These are phyloP conservation scores for Colletotrichum lentis DNA, from an alignment of 2,329 filamentous ascomycete species.

Conservation along the genomic window DNA sequence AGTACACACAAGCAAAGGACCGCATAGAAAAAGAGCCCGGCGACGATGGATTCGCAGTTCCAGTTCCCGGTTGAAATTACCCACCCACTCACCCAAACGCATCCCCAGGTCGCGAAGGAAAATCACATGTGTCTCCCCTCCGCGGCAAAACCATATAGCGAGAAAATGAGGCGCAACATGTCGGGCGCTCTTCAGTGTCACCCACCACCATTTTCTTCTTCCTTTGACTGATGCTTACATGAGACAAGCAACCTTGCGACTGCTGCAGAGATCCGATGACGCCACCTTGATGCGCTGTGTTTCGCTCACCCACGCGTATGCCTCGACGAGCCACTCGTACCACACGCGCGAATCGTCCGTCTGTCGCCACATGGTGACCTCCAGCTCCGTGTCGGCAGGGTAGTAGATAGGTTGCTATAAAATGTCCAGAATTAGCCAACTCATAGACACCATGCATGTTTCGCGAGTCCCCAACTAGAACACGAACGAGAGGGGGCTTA, in stretches of 20 bases:
- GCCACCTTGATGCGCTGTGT: slow-evolving; percentile 71
- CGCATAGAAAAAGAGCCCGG: background rate
- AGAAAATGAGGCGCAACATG: slow-evolving; percentile 12
- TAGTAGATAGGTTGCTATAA: slow-evolving; percentile 83
- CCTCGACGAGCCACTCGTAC: slow-evolving; percentile 98
- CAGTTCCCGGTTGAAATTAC: slow-evolving; percentile 12
- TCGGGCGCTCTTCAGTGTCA: slow-evolving; percentile 23
- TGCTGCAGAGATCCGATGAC: slow-evolving; percentile 72
- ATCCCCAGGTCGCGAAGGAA: slow-evolving; percentile 6
- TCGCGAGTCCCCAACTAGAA: background rate
- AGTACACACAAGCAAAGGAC: background rate
- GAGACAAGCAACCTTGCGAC: slow-evolving; percentile 73
- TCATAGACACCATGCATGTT: too few species aligned
- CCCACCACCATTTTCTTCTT: background rate
- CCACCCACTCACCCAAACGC: slow-evolving; percentile 2
- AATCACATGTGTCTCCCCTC: slow-evolving; percentile 3
- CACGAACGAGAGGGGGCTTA: slow-evolving; percentile 51
- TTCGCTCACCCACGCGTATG: slow-evolving; percentile 72
- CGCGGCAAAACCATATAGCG: slow-evolving; percentile 26
- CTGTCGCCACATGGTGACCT: slow-evolving; percentile 94
- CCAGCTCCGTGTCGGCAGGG: slow-evolving; percentile 83
- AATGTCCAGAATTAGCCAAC: slow-evolving; percentile 1
- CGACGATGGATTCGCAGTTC: slow-evolving; percentile 25
- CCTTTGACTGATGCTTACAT: slow-evolving; percentile 59
- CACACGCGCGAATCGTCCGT: slow-evolving; percentile 96